Evolutionary conservation across 2,329 filamentous ascomycete genomes (phyloP).

Genomic region (Xylariales sp.): DNA sequence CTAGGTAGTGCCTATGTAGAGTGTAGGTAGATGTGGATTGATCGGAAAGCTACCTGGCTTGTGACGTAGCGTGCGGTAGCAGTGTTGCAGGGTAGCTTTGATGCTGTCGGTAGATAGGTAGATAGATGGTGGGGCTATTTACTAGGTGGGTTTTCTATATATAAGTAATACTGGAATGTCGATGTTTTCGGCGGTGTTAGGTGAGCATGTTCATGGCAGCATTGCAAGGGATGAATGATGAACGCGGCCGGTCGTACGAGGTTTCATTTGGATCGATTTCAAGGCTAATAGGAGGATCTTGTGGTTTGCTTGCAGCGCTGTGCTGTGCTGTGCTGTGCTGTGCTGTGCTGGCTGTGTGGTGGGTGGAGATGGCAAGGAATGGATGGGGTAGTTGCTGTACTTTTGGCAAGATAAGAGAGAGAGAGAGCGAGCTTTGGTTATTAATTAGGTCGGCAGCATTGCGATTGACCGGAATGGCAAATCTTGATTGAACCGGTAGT

Average conservation of each 20-base stretch:
- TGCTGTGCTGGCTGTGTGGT: conserved; percentile 16
- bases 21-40: background rate
- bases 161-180: conserved; percentile 19
- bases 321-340: background rate
- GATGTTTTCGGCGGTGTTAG: conserved; percentile 1
- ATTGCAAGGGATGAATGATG: conserved; percentile 1
- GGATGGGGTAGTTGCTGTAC: background rate
- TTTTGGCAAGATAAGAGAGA: background rate
- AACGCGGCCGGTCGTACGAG: background rate
- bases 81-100: conserved; percentile 2
- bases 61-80: conserved; percentile 40
- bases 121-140: conserved; percentile 22
- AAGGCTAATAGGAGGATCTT: background rate
- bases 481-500: too few relatives aligned
- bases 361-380: conserved; percentile 24
- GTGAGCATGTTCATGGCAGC: conserved; percentile 11
- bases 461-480: too few relatives aligned
- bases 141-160: conserved; percentile 7
- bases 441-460: too few relatives aligned
- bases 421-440: background rate
- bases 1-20: too few relatives aligned
- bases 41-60: conserved; percentile 4
- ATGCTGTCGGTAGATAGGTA: background rate
- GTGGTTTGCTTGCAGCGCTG: background rate
- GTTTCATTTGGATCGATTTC: conserved; percentile 1